Base-by-base conservation (phyloP, 2,329 filamentous ascomycete genomes). In the Cordyceps cateniannulata region DNA sequence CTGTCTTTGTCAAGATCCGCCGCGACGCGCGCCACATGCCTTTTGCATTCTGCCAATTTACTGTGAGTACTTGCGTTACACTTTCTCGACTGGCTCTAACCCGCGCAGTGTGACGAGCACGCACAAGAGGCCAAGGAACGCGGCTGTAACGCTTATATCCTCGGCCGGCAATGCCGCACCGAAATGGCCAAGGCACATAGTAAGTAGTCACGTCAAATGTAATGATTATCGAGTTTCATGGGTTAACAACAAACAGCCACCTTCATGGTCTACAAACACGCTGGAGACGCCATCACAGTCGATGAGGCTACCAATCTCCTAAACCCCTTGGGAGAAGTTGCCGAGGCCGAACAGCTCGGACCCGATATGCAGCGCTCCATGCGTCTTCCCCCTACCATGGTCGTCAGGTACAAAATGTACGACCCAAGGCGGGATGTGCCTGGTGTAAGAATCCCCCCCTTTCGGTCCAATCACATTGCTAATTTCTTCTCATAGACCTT, bases 21-120 rank as follows among this genome's bases (percentile, higher is more conserved):
- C 81, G 85, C 20, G 85, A 87, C 65, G 63, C 62, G 12, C 71
- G 71, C 16, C 76, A 81, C 44, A 86, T 87, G 81, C 85, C 85
- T 0, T 86, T 84, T 67, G 85, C 84, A 0, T 88, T 88, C 65
- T 80, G 79, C 24, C 85, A 88, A 66, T 88, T 77, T 66, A 85
- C 81, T 2, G 85, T 85, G 68, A 75, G 81, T 32, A 9, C 42
- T 35, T 24, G 20, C 6, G 9, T n/a, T n/a, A 24, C 20, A 20
- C 44, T 18, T 27, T 10, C 44, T 4, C 22, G 24, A 35, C 3
- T 12, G 8, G n/a, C 18, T 53, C 68, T 76, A 58, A 77, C 60
- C 20, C 10, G 3, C 18, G 12, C 32, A 27, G 63, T 85, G 74
- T 14, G 73, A 77, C 35, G 69, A 74, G 0, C 73, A 84, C 67